Conservation (phyloP, 2,329 filamentous ascomycete species). For the Fusarium tricinctum region DNA sequence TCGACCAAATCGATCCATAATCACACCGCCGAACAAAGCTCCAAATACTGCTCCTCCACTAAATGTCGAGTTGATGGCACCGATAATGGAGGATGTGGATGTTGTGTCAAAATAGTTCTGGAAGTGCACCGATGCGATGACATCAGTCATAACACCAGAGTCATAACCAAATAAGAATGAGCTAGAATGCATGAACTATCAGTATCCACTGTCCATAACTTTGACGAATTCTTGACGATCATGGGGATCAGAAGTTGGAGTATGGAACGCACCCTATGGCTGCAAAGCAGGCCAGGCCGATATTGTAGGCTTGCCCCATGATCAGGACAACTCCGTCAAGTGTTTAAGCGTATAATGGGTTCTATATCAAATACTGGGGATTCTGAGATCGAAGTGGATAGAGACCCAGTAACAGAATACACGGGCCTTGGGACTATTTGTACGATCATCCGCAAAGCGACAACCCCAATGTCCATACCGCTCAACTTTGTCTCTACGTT, state of each 20-base stretch:
- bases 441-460: slow-evolving; percentile 8
- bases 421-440: slow-evolving; percentile 36
- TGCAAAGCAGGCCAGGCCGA: slow-evolving; percentile 57
- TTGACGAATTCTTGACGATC: neutral
- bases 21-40: slow-evolving; percentile 50
- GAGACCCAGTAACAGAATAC: neutral
- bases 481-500: slow-evolving; percentile 1
- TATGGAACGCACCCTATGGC: slow-evolving; percentile 55
- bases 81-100: slow-evolving; percentile 59
- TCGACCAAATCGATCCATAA: slow-evolving; percentile 69
- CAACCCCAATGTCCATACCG: too few relatives aligned
- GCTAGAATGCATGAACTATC: slow-evolving; percentile 31
- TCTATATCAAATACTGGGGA: neutral
- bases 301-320: slow-evolving; percentile 59
- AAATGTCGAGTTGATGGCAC: slow-evolving; percentile 73
- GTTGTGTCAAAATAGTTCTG: slow-evolving; percentile 66
- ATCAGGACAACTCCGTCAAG: slow-evolving; percentile 8
- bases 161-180: slow-evolving; percentile 63
- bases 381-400: neutral
- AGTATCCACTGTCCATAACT: neutral
- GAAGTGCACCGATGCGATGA: slow-evolving; percentile 68
- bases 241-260: too few relatives aligned
- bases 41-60: slow-evolving; percentile 49
- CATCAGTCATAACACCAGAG: slow-evolving; percentile 58
- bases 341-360: neutral